Conservation (phyloP, 1,284 basidiomycete genomes). For the Ceratobasidium theobromae region DNA sequence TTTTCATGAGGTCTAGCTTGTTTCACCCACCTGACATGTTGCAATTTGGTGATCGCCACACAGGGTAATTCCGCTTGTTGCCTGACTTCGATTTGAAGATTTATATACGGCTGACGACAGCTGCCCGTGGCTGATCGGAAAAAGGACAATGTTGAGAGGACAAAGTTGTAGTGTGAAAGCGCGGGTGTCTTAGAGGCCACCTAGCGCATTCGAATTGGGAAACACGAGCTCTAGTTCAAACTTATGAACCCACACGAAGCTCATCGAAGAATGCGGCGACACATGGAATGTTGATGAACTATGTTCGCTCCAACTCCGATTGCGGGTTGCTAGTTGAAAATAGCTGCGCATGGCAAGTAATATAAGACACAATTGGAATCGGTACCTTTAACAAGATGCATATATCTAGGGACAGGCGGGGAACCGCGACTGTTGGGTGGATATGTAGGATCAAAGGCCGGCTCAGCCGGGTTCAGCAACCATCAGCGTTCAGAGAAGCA, state of each 20-base stretch:
- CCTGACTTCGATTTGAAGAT: not conserved
- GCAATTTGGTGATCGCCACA: not conserved
- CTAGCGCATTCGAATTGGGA: not conserved
- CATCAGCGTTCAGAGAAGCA: constrained; percentile 1
- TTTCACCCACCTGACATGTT: not conserved
- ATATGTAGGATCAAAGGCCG: not conserved
- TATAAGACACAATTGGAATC: not conserved
- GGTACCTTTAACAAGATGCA: not conserved
- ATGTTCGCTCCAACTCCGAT: not conserved
- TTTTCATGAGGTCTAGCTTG: not conserved
- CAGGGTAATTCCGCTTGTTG: not conserved
- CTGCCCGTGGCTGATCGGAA: not conserved
- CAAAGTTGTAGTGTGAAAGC: not conserved
- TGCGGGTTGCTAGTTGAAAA: not conserved
- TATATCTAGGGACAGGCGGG: not conserved
- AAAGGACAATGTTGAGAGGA: no score
- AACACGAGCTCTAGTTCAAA: not conserved
- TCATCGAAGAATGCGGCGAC: not conserved
- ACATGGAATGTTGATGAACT: not conserved
- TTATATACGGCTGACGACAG: not conserved
- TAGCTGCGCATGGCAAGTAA: not conserved
- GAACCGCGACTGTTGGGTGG: no score
- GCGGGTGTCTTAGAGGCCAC: not conserved
- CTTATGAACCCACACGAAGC: not conserved
- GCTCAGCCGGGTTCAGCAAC: not conserved